These are phyloP conservation scores for Vinca major DNA, from an alignment of 305 asterid genomes.

Conservation along the genomic window DNA sequence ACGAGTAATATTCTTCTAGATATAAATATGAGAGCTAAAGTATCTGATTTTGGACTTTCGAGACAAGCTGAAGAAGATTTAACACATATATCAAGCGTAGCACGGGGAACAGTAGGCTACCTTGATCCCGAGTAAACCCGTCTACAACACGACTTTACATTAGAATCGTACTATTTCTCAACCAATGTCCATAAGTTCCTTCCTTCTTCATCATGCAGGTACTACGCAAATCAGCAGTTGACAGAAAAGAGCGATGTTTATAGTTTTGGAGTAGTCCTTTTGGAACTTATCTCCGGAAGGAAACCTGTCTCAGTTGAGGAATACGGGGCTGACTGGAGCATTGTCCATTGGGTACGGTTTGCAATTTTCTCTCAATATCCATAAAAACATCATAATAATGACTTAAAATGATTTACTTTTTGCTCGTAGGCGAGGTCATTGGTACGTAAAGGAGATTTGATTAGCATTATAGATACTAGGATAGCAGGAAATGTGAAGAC, in stretches of 20 bases:
- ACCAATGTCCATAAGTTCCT: not conserved
- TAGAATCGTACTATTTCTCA: not conserved
- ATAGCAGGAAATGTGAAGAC: conserved; percentile 55
- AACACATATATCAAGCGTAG: conserved; percentile 86
- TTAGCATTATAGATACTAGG: conserved; percentile 64
- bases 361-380: conserved; percentile 6
- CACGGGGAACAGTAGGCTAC: conserved; percentile 94
- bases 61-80: conserved; percentile 95
- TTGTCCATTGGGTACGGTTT: conserved; percentile 87
- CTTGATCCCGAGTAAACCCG: conserved; percentile 87
- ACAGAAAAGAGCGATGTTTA: conserved; percentile 93
- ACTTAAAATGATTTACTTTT: not conserved
- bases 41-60: conserved; percentile 96
- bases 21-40: conserved; percentile 89
- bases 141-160: not conserved
- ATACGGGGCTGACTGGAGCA: conserved; percentile 94
- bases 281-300: conserved; percentile 86
- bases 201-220: conserved; percentile 36
- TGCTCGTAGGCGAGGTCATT: conserved; percentile 66
- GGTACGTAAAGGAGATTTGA: conserved; percentile 84
- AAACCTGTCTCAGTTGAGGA: conserved; percentile 79
- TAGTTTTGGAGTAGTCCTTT: conserved; percentile 86
- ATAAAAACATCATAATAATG: too few relatives aligned
- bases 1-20: conserved; percentile 88
- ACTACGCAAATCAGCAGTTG: conserved; percentile 87